These are phyloP conservation scores for Xylaria cubensis DNA, from an alignment of 495 filamentous ascomycete species.

Conservation along the genomic window DNA sequence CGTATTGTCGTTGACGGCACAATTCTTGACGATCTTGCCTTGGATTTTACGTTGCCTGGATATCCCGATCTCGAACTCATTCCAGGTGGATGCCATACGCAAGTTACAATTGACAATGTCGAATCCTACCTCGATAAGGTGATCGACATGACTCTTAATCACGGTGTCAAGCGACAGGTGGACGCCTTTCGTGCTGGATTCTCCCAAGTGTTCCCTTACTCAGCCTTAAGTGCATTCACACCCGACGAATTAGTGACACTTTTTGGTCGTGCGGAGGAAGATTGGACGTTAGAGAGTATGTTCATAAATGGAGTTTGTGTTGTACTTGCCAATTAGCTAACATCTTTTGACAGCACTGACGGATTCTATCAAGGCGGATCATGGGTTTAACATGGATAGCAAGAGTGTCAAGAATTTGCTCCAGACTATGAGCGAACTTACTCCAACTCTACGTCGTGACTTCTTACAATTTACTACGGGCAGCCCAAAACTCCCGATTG, in stretches of 20 bases:
- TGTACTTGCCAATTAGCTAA: constrained; percentile 24
- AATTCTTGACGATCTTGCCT: constrained; percentile 80
- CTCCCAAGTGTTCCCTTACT: constrained; percentile 95
- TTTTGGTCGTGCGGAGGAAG: constrained; percentile 93
- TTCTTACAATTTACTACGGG: constrained; percentile 99
- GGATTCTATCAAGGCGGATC: constrained; percentile 99
- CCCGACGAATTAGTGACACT: constrained; percentile 96
- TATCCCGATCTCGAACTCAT: constrained; percentile 89
- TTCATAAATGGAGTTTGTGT: constrained; percentile 3
- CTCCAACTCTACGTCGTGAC: constrained; percentile 77
- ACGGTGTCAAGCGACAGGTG: constrained; percentile 85
- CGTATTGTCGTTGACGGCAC: constrained; percentile 75
- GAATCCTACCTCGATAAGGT: constrained; percentile 86
- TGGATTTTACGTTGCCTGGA: constrained; percentile 95
- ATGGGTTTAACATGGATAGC: constrained; percentile 99
- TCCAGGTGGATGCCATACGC: constrained; percentile 70
- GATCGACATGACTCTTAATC: constrained; percentile 87
- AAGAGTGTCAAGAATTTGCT: constrained; percentile 93
- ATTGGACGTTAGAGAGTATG: constrained; percentile 97
- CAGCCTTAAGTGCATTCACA: constrained; percentile 91
- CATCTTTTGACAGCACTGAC: constrained; percentile 71
- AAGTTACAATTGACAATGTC: constrained; percentile 89
- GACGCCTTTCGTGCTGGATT: constrained; percentile 93
- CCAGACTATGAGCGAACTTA: constrained; percentile 92
- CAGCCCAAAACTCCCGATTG: constrained; percentile 97